Percentiles rank a stretch among this genome's conserved stretches.
Evolutionary conservation across 805 yeast genomes (phyloP).

Genomic region (Henningerozyma blattae): DNA sequence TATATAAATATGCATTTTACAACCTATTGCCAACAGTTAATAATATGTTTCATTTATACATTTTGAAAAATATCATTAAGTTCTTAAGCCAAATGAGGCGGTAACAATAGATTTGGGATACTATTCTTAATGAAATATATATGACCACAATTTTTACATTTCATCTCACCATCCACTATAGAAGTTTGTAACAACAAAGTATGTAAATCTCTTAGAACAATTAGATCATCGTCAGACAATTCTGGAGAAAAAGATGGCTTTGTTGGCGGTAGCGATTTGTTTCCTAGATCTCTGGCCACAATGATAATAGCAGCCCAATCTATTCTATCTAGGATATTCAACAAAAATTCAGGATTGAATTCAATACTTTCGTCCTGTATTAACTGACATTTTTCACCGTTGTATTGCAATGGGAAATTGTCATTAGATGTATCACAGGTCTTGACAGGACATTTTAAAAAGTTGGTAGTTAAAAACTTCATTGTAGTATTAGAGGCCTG

Average conservation of each 20-base stretch:
- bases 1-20: no score
- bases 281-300: constrained; percentile 70
- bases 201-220: constrained; percentile 65
- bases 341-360: constrained; percentile 68
- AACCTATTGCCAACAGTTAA: neutral
- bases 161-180: constrained; percentile 81
- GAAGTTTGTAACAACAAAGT: constrained; percentile 72
- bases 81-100: constrained; percentile 71
- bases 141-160: constrained; percentile 76
- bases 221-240: constrained; percentile 27
- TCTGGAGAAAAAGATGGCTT: constrained; percentile 39
- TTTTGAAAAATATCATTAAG: neutral
- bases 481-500: no score
- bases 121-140: constrained; percentile 82
- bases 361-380: constrained; percentile 65
- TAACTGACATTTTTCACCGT: constrained; percentile 45
- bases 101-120: constrained; percentile 85
- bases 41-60: neutral
- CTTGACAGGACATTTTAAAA: constrained; percentile 86
- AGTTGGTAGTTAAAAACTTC: constrained; percentile 94
- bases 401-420: constrained; percentile 70
- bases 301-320: constrained; percentile 78
- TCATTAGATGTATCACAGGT: constrained; percentile 61
- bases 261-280: constrained; percentile 41
- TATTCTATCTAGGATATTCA: constrained; percentile 63